Evolutionary conservation across 2,329 filamentous ascomycete species (phyloP), one percentile per base, ranked within the genome.

Genomic region (Fusarium proliferatum): DNA sequence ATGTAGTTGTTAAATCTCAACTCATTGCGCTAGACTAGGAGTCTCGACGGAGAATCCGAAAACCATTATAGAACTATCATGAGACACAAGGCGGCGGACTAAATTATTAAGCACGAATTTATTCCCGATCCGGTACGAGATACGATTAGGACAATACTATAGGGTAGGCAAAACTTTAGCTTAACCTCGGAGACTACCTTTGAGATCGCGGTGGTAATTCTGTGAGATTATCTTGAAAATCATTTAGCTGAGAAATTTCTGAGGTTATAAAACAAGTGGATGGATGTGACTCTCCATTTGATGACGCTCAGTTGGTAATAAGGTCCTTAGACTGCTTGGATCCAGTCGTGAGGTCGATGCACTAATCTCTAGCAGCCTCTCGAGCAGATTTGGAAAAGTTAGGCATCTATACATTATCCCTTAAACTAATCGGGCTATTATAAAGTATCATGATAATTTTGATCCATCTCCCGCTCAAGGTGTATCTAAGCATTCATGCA

Each of bases 341-440:
- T 23, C 23, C 23, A 23, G 23, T 23, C 4, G 23, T 23, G 23
- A 23, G 3, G 23, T 23, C 23, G 23, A 23, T 23, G 23, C 4
- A 23, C 3, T 23, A 23, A 23, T 23, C 23, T 23, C 23, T 23
- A 4, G 23, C 28, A 30, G 28, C 28, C 28, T 30, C 28, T 30
- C 3, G n/a, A 12, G 7, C 26, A 17, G 1, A 17, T 17, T 45
- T 26, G 16, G 2, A 11, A 43, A 4, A 1, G 1, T 17, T 3
- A 11, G 16, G 1, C 10, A 45, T 19, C 6, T 4, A 19, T 45
- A 6, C 4, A 9, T 19, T 13, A 6, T 4, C 16, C 11, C 4
- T 45, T 11, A 5, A 4, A 45, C 23, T 26, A 12, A 45, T 12
- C 42, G 10, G 11, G 42, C 42, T 26, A 19, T 26, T 17, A 5